phyloP scores from a whole-genome alignment of 1,284 basidiomycete species.

The Taiwanofungus camphoratus region DNA sequence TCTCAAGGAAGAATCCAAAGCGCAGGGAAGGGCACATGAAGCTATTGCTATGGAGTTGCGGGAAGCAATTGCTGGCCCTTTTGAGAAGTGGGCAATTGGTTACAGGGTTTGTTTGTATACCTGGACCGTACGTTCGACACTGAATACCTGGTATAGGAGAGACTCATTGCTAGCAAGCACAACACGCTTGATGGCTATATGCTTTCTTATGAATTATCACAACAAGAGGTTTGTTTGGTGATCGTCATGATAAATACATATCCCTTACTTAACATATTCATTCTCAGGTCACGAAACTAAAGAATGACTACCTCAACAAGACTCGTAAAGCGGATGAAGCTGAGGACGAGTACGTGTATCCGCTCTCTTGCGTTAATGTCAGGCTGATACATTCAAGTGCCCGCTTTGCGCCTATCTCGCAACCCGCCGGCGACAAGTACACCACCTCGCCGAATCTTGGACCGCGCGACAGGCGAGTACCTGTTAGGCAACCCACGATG shows the following conservation, averaged over 20 bases:
- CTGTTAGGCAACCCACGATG: constrained; percentile 59
- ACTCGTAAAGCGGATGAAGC: constrained; percentile 80
- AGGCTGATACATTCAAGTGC: constrained; percentile 47
- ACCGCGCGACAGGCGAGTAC: constrained; percentile 50
- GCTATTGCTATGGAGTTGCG: constrained; percentile 63
- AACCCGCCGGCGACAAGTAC: constrained; percentile 57
- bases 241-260: too few relatives aligned
- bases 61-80: constrained; percentile 66
- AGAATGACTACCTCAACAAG: constrained; percentile 73
- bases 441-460: constrained; percentile 67
- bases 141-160: constrained; percentile 37
- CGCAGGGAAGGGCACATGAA: constrained; percentile 64
- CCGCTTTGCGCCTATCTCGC: constrained; percentile 73
- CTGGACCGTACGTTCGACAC: background rate
- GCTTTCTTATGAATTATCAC: constrained; percentile 59
- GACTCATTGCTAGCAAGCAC: constrained; percentile 48
- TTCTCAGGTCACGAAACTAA: constrained; percentile 56
- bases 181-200: constrained; percentile 68
- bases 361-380: constrained; percentile 2
- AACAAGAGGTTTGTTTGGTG: constrained; percentile 43
- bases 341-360: constrained; percentile 77
- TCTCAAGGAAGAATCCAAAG: constrained; percentile 60
- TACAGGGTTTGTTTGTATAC: constrained; percentile 48
- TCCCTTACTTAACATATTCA: too few relatives aligned
- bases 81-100: constrained; percentile 63